Evolutionary conservation across 2,329 filamentous ascomycete genomes (phyloP), one percentile per base, ranked within the genome.

Genomic region (Epichloe scottii): DNA sequence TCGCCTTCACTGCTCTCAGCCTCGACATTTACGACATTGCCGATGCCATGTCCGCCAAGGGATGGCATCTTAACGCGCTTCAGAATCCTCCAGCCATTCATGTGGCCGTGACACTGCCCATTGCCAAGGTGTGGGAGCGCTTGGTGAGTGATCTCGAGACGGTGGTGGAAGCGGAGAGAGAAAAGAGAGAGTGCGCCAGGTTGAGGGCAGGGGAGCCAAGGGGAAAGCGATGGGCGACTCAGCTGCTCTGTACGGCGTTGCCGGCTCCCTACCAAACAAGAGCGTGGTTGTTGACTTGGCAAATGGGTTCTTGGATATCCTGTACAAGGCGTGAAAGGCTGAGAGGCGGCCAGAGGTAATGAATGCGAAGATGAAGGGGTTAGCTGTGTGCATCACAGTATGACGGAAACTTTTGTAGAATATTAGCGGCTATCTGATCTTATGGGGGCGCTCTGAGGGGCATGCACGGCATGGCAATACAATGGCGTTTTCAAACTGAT

Each of bases 1-100:
- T 98, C 4, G 87, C 93, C 1, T 97, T 97, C 71, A 79, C 79
- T 11, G 83, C 86, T n/a, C 77, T 80, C 59, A 84, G 80, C n/a
- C 78, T 98, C 41, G 83, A 96, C 68, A 85, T 95, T 56, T 98
- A 98, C 71, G 90, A 95, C 63, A 81, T 98, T 57, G 89, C 91
- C 7, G 93, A 98, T 67, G 87, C 74, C 58, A 91, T 98, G 85
- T 80, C 78, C 12, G 72, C 71, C 0, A 85, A 84, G 62, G 91
- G 93, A 3, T 98, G 93, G 93, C 93, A 98, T 70, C 75, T 98
- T 53, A 98, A 97, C 63, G 88, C 90, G 3, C 76, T 98, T 56
- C 93, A 98, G 70, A 84, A 81, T 60, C 93, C 93, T 2, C 84
- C 93, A 0, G 93, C 89, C 19, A 89, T 98, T 51, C 93, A 98